Conservation (phyloP, 1,284 basidiomycete species). For the Schizophyllum amplum region DNA sequence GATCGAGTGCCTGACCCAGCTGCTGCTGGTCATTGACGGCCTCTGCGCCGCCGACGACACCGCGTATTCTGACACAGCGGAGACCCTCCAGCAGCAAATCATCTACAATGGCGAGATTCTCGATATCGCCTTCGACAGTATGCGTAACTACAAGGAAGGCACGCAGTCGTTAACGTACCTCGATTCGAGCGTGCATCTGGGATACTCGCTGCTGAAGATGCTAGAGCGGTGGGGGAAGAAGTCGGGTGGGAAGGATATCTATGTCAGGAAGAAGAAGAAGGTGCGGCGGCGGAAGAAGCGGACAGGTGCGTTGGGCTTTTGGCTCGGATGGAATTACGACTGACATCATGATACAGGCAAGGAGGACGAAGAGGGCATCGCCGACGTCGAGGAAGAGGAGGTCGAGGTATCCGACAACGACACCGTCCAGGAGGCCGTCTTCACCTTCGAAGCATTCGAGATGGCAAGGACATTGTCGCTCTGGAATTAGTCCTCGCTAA, state of each 20-base stretch:
- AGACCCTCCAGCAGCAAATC: constrained; percentile 77
- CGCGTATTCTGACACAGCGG: constrained; percentile 68
- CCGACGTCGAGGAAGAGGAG: constrained; percentile 55
- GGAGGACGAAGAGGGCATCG: constrained; percentile 55
- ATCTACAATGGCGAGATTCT: constrained; percentile 92
- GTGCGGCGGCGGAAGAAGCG: constrained; percentile 29
- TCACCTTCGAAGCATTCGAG: constrained; percentile 86
- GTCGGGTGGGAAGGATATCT: constrained; percentile 15
- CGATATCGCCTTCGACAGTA: constrained; percentile 73
- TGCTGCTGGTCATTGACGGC: constrained; percentile 75
- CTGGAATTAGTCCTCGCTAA: constrained; percentile 4
- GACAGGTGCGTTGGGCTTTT: neutral
- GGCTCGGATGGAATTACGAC: neutral
- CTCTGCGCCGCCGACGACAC: constrained; percentile 46
- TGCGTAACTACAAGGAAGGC: constrained; percentile 70
- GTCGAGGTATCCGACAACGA: constrained; percentile 47
- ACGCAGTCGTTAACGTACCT: constrained; percentile 70
- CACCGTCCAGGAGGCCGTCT: constrained; percentile 70
- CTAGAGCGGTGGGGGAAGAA: constrained; percentile 78
- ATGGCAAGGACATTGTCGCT: constrained; percentile 42
- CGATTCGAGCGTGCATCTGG: constrained; percentile 75
- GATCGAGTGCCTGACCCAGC: constrained; percentile 85
- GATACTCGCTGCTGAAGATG: constrained; percentile 78
- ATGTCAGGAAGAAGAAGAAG: constrained; percentile 32
- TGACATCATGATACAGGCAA: neutral